Evolutionary conservation across 1,284 basidiomycete species (phyloP), one percentile per base, ranked within the genome.

Genomic region (Phellopilus nigrolimitatus): DNA sequence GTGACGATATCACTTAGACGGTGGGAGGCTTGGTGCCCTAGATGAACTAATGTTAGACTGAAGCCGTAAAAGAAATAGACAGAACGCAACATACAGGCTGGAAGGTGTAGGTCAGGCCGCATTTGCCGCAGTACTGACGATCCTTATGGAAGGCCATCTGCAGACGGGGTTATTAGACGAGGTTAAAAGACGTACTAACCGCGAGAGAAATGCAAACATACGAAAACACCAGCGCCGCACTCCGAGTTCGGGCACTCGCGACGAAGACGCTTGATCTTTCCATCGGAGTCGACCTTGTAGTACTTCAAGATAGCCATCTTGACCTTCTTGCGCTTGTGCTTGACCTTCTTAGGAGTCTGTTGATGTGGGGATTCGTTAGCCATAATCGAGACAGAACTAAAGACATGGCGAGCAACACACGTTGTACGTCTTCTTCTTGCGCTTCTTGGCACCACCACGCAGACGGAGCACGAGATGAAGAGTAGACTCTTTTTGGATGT

Each of bases 291-390:
- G 66, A 99, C 95, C 78, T 95, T 97, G 81, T 98, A 98, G 82
- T 97, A 98, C 77, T 98, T 97, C 71, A 99, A 80, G 77, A 97
- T 95, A 66, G 93, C 78, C 95, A 97, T 93, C 78, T 95, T 99
- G 80, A 97, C 93, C 82, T 97, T 97, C 82, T 95, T 95, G 73
- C 89, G 88, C 87, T 98, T 97, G 82, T 98, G 95, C 87, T 98
- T 98, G 82, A 97, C 85, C 82, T 98, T 98, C 87, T 99, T 99
- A 74, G 95, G 95, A 69, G 94, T 95, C 91, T 94, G 64, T 39
- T 61, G 33, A 34, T 39, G 39, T 28, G 19, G 38, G 27, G 56
- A 45, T 57, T 45, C 8, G 44, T 54, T 47, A 55, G 51, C 28
- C 38, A 33, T 54, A n/a, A 13, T 31, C 4, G 49, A 42, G 13